Base-by-base conservation (phyloP, 257 asterid genomes). In the Petunia axillaris region DNA sequence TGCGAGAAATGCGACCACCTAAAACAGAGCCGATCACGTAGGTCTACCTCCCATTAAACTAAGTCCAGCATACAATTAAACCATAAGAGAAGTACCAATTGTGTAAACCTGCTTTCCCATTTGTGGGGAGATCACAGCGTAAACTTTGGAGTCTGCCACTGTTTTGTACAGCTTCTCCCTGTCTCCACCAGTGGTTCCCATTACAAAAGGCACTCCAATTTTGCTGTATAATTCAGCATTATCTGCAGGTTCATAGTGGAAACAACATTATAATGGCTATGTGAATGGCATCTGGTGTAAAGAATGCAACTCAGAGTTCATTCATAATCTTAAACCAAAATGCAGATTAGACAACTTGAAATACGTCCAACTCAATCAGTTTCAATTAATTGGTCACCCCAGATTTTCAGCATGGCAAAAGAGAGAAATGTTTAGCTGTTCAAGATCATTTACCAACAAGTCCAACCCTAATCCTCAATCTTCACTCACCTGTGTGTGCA, bases 51-150 rank as follows among this genome's bases (percentile, higher is more conserved):
- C 44, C 50, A 60, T 73, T 73, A 73, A 73, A 73, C 78, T 73
- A 16, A 73, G 46, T 50, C 78, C 50, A 44, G 3, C 62, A 6
- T 36, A 50, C 35, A 3, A 7, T 41, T 15, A 15, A 4, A 54
- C 52, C 44, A 10, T 6, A 53, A 58, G 38, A 67, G 3, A 8
- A 41, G 40, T 52, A 38, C 44, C 35, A 40, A 11, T 15, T 48
- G 73, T 62, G 11, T 65, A 13, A 60, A 95, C 99, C 99, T 95
- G 99, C 85, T 95, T 95, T 79, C 99, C 99, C 99, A 95, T 95
- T 89, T 95, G 99, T n/a, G 99, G 99, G 53, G 99, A 95, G 89
- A 95, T 95, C 81, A 95, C 97, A 81, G 97, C 98, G 89, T 90
- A 92, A 66, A 82, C 83, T 60, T 89, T 90, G 5, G 99, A 90